Percentiles rank a stretch among this genome's conserved stretches.
Conservation (phyloP, 768 basidiomycete genomes). For the Tremella mesenterica region DNA sequence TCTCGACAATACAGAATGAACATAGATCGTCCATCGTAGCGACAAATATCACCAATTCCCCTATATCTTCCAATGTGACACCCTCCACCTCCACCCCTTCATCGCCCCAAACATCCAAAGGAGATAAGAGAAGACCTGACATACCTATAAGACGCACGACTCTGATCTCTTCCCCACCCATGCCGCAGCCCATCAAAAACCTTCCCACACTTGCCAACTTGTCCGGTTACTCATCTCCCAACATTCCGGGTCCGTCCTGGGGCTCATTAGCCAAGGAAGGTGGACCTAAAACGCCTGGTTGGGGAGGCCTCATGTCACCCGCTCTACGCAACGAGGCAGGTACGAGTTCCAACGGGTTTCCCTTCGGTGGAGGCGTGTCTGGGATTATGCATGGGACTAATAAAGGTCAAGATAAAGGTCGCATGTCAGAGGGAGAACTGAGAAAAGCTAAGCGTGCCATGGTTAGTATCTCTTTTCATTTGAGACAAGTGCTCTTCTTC, state of each 20-base stretch:
- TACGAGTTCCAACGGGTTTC: constrained; percentile 18
- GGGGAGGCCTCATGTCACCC: constrained; percentile 15
- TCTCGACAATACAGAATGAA: not conserved
- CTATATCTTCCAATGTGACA: not conserved
- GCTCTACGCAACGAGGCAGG: constrained; percentile 13
- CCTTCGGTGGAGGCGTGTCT: constrained; percentile 16
- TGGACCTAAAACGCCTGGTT: constrained; percentile 31
- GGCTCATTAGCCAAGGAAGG: constrained; percentile 19
- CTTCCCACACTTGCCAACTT: constrained; percentile 37
- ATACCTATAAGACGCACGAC: constrained; percentile 29
- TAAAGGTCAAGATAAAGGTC: constrained; percentile 13
- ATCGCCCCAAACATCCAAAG: constrained; percentile 3
- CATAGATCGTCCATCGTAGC: constrained; percentile 1
- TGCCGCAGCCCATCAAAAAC: constrained; percentile 43
- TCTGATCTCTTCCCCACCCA: constrained; percentile 37
- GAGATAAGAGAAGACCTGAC: constrained; percentile 20
- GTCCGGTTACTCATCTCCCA: constrained; percentile 27
- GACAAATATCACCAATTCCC: not conserved
- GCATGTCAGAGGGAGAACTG: constrained; percentile 28
- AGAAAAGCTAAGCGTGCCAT: constrained; percentile 38
- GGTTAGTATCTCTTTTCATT: constrained; percentile 21
- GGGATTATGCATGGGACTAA: constrained; percentile 1
- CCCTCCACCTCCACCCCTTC: not conserved
- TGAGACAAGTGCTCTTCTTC: too few relatives aligned
- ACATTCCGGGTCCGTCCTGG: constrained; percentile 16